Evolutionary conservation across 306 rosid genomes (phyloP), one percentile per base, ranked within the genome.

Genomic region (Sesbania bispinosa): DNA sequence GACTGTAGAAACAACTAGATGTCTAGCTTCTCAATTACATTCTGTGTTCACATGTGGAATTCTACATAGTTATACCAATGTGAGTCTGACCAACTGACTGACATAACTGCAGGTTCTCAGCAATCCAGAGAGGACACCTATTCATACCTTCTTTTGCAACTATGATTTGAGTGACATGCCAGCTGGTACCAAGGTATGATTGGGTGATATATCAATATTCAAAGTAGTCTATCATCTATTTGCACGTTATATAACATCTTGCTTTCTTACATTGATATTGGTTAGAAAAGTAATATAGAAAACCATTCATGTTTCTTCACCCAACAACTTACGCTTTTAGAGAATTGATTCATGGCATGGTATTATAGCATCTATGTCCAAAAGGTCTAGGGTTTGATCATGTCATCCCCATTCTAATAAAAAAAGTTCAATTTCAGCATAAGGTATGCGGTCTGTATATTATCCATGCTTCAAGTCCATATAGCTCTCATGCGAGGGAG

Each of bases 41-140:
- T 59, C 58, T 68, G 50, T 29, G 18, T 57, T 70, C 42, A 43
- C n/a, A 13, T 13, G 29, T 62, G 23, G 39, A 53, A 21, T 13
- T 51, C 55, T 38, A 19, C 63, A 14, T 80, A 14, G 45, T 79
- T 64, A 15, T 51, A 48, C 59, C 51, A 67, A 61, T 62, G 33
- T 69, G 58, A 7, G 72, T 60, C 41, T 30, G 43, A 18, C 60
- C 20, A 46, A 55, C 60, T 83, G 30, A 71, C 67, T 8, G 39
- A 71, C 46, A 48, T 36, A 63, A 61, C 7, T 59, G 36, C 86
- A 95, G 99, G 97, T 95, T 76, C 95, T 91, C 76, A 95, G 99
- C 86, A 95, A 95, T 84, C 99, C 99, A 9, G 99, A 95, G 76
- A 95, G 85, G 90, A 95, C 99, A 41, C 99, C 99, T 16, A 88